Percentiles rank a stretch among this genome's conserved stretches.
phyloP scores from a whole-genome alignment of 352 stramenopile species.

The Globisporangium viniferum region DNA sequence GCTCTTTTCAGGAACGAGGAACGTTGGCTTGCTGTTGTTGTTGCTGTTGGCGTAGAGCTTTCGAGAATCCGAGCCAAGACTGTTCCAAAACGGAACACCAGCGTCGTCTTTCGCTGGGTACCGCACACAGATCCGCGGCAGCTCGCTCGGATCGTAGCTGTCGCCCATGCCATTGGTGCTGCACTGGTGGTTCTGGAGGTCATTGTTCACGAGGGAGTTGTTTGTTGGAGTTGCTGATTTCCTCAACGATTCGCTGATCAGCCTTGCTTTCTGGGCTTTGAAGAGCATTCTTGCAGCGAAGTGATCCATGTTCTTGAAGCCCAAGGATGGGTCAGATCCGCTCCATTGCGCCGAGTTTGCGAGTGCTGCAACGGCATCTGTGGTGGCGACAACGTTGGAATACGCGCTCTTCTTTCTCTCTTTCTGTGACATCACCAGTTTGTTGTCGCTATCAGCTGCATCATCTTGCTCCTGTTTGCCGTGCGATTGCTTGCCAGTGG shows the following conservation, averaged over 20 bases:
- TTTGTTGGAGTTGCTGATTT: constrained; percentile 19
- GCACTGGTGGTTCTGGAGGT: not conserved
- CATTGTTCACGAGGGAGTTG: not conserved
- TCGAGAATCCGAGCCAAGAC: too few relatives aligned
- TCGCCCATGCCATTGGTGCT: not conserved
- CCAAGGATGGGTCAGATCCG: constrained; percentile 17
- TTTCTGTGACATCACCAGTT: not conserved
- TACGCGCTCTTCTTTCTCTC: constrained; percentile 1
- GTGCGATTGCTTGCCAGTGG: not conserved
- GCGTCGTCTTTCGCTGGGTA: not conserved
- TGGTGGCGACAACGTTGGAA: not conserved
- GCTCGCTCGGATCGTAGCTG: constrained; percentile 10
- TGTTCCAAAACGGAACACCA: constrained; percentile 13
- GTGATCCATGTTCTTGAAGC: constrained; percentile 13
- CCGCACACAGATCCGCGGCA: constrained; percentile 9
- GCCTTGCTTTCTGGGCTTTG: constrained; percentile 34
- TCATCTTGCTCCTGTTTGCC: not conserved
- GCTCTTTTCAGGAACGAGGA: too few relatives aligned
- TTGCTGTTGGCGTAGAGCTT: not conserved
- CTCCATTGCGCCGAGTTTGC: constrained; percentile 26
- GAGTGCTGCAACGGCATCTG: constrained; percentile 21
- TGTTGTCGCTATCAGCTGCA: not conserved
- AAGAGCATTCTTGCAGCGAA: constrained; percentile 30
- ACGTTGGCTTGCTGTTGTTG: not conserved
- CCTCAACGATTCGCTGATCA: constrained; percentile 29